Conservation (phyloP, 1,284 basidiomycete genomes). For the Austroboletus rostrupii region DNA sequence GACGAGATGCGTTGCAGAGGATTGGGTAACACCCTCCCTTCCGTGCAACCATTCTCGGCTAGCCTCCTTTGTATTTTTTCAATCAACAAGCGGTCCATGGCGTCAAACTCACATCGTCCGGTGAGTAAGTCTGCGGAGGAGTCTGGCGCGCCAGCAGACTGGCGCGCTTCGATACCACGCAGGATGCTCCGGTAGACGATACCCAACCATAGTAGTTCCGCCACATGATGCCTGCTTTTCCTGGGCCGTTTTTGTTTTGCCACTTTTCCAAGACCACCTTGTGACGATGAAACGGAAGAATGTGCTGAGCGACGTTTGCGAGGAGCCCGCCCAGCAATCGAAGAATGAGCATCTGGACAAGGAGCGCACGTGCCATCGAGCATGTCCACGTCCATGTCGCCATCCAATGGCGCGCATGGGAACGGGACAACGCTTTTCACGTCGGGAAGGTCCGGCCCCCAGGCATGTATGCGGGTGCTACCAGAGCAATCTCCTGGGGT, state of each 20-base stretch:
- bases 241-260: conserved; percentile 29
- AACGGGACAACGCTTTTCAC: conserved; percentile 32
- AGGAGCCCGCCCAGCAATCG: conserved; percentile 5
- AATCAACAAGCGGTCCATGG: conserved; percentile 19
- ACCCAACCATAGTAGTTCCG: conserved; percentile 39
- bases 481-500: neutral
- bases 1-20: conserved; percentile 22
- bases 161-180: conserved; percentile 20
- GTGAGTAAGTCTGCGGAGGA: neutral
- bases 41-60: conserved; percentile 19
- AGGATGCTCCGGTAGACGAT: conserved; percentile 39
- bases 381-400: conserved; percentile 29
- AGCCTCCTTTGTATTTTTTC: conserved; percentile 22
- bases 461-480: conserved; percentile 6
- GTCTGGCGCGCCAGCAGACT: conserved; percentile 1
- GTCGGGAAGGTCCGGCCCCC: conserved; percentile 26
- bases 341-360: neutral
- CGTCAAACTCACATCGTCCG: conserved; percentile 11
- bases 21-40: conserved; percentile 15
- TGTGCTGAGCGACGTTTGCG: conserved; percentile 33
- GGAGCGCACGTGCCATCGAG: conserved; percentile 21
- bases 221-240: conserved; percentile 34
- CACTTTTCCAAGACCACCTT: conserved; percentile 10
- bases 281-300: conserved; percentile 19
- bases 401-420: conserved; percentile 17